Conservation (phyloP, 202 grass and related monocot genomes). For the Zoysia matrella region DNA sequence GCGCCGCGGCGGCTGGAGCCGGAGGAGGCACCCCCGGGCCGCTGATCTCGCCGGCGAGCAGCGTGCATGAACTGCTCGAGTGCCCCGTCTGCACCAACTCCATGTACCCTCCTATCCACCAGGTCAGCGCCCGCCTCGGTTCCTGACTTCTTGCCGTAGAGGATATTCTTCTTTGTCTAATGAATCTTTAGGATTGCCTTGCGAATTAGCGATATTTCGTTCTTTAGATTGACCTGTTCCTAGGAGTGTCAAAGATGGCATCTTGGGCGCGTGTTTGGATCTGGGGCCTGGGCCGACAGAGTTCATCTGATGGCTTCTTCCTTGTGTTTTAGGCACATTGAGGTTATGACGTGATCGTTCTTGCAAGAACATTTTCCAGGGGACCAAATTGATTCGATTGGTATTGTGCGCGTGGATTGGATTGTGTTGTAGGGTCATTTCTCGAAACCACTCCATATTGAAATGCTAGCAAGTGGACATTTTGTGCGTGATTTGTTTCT, state of each 20-base stretch:
- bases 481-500: no score
- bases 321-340: not conserved
- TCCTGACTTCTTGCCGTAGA: not conserved
- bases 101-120: slow-evolving; percentile 9
- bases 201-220: not conserved
- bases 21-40: no score
- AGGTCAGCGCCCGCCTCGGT: not conserved
- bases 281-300: not conserved
- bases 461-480: no score
- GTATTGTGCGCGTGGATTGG: not conserved
- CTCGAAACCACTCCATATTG: no score
- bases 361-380: not conserved
- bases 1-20: no score
- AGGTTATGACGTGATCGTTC: not conserved
- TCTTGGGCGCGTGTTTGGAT: not conserved
- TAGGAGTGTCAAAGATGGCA: not conserved
- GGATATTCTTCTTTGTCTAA: not conserved
- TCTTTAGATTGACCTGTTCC: not conserved
- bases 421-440: not conserved
- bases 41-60: no score
- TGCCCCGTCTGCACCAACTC: not conserved
- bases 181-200: not conserved
- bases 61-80: no score
- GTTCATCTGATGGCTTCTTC: no score
- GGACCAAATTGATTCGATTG: not conserved